These are phyloP conservation scores for Lentinula novae-zelandiae DNA, from an alignment of 1,284 basidiomycete genomes.

Conservation along the genomic window DNA sequence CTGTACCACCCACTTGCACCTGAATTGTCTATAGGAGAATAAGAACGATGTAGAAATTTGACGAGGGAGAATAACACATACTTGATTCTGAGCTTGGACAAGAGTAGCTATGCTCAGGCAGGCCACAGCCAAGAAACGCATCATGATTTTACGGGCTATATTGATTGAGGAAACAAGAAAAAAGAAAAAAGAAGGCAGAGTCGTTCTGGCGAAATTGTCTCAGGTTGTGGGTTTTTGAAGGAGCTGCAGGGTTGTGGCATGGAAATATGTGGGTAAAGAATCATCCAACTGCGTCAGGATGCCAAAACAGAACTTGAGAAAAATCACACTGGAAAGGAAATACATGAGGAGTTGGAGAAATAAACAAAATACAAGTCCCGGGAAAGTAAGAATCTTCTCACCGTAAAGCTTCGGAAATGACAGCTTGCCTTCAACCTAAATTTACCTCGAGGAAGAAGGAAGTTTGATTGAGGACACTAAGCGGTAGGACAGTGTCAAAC, in stretches of 20 bases:
- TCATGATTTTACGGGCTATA: not conserved
- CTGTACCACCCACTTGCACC: conserved; percentile 9
- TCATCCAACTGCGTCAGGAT: not conserved
- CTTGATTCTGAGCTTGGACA: conserved; percentile 6
- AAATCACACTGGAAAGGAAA: not conserved
- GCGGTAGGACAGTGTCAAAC: too few relatives aligned
- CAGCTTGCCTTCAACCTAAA: not conserved
- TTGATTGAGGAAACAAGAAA: not conserved
- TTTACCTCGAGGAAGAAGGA: not conserved
- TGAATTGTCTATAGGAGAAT: not conserved
- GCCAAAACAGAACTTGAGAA: not conserved
- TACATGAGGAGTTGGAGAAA: not conserved
- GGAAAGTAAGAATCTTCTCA: not conserved
- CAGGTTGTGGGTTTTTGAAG: not conserved
- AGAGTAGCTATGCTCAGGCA: conserved; percentile 2
- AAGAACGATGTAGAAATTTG: not conserved
- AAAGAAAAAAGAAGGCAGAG: not conserved
- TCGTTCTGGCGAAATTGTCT: conserved; percentile 6
- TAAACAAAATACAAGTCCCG: not conserved
- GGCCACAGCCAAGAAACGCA: conserved; percentile 1
- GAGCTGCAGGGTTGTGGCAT: not conserved
- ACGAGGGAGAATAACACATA: not conserved
- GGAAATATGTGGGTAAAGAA: not conserved
- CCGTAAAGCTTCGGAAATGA: not conserved
- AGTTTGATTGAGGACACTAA: not conserved